A percentile compares a stretch with the other conserved stretches of the same genome.
phyloP scores from a whole-genome alignment of 2,329 filamentous ascomycete genomes.

The Nemania bipapillata region DNA sequence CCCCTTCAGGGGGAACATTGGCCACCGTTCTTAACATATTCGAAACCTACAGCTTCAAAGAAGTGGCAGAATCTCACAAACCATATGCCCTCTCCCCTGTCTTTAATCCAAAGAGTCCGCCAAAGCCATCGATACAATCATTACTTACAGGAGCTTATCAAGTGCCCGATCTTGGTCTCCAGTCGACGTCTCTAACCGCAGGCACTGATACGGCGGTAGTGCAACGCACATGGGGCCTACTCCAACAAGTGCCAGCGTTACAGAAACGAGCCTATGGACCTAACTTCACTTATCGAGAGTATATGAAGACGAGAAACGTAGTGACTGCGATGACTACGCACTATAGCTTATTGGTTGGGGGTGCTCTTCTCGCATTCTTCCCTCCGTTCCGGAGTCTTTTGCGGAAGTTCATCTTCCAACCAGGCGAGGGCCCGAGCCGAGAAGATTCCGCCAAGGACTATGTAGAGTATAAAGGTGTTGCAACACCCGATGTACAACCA shows the following conservation, averaged over 20 bases:
- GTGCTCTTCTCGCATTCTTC: conserved; percentile 57
- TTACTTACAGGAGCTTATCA: conserved; percentile 62
- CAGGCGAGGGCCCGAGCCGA: conserved; percentile 64
- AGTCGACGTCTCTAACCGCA: conserved; percentile 64
- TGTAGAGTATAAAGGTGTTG: conserved; percentile 72
- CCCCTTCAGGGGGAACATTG: conserved; percentile 74
- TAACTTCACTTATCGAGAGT: conserved; percentile 69
- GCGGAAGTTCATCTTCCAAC: conserved; percentile 60
- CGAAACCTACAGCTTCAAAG: conserved; percentile 62
- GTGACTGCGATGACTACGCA: conserved; percentile 63
- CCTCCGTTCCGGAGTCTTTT: conserved; percentile 60
- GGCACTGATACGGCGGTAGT: conserved; percentile 65
- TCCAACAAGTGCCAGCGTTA: conserved; percentile 58
- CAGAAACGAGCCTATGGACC: conserved; percentile 66
- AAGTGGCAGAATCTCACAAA: conserved; percentile 58
- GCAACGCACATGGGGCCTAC: conserved; percentile 71
- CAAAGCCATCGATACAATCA: conserved; percentile 55
- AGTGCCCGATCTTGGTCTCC: conserved; percentile 64
- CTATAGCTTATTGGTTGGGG: conserved; percentile 56
- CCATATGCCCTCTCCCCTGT: conserved; percentile 70
- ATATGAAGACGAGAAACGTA: conserved; percentile 62
- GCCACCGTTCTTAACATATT: conserved; percentile 71
- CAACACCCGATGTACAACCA: conserved; percentile 64
- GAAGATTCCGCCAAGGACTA: conserved; percentile 68
- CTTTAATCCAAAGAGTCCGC: conserved; percentile 55